Base-by-base conservation (phyloP, 2,329 filamentous ascomycete genomes). In the Cladophialophora bantiana region DNA sequence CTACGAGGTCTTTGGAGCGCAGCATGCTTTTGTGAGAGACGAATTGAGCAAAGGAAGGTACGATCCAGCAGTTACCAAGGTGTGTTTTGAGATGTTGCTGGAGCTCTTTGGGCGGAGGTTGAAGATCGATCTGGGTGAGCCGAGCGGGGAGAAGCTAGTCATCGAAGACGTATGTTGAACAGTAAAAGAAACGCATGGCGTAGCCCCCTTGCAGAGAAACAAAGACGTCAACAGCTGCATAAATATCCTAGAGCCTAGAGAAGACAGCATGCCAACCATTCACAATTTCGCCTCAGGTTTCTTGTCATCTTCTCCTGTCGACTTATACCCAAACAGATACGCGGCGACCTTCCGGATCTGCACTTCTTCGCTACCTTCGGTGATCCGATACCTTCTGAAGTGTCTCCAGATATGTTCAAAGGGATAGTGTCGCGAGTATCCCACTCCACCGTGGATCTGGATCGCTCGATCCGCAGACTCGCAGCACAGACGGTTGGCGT, bases 31-130 rank as follows among this genome's bases (percentile, higher is more conserved):
- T 76, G 96, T 97, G 77, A 86, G 94, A 18, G 94, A 97, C 75
- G 94, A 97, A 82, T 83, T 95, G 66, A 93, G 90, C 78, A 97
- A 97, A 81, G 94, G 93, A n/a, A 85, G 94, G 32, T 97, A 97
- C 75, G 94, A 97, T 77, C 92, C 94, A 0, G 92, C 91, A 20
- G 85, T 97, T 65, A 88, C 89, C 3, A 94, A 93, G 76, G 86
- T 94, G 40, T 97, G 94, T 81, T 97, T 96, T 76, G 92, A 96
- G 83, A 90, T 97, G 78, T 80, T 97, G 73, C 83, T 95, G 15
- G 94, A 97, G 81, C 75, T 97, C 67, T 97, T 97, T 79, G 89
- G 87, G 0, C 84, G 94, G 26, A 88, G 87, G 0, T 80, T 97
- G 76, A 92, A 91, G 81, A 86, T 89, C 3, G 93, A 97, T 72